Evolutionary conservation across 73 alveolate genomes (phyloP), one percentile per base, ranked within the genome.

Genomic region (Paramecium biaurelia): DNA sequence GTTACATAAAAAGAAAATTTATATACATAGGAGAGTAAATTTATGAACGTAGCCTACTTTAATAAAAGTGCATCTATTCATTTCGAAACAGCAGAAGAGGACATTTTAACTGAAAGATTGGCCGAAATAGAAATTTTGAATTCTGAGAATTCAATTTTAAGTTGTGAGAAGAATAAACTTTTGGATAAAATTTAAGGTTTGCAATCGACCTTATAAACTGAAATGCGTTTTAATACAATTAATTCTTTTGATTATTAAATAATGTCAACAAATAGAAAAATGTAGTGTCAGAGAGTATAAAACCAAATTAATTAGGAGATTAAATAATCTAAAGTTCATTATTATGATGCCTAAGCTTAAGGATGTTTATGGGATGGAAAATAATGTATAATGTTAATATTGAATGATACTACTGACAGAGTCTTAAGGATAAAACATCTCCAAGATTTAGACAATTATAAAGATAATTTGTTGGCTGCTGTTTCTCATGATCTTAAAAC

Each of bases 401-500:
- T 79, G 26, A 79, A 79, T 45, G 90, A 79, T 23, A 79, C 90
- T 23, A 79, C 90, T 12, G 90, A 79, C 18, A 10, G 90, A 47
- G 90, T 45, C 5, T 43, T 43, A 79, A 79, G 74, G 24, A 79
- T 79, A 0, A 79, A 79, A 12, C 56, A 79, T 15, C 56, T 79
- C 11, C 12, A 79, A 79, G 90, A 79, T 15, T 45, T 79, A 20
- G 90, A 79, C 18, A 30, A 79, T 30, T 79, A 79, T 79, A 79
- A 79, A 45, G 90, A 79, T 79, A 79, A 79, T 11, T 23, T 79
- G 26, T 45, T 79, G 21, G 90, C 90, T 20, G 32, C 90, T 14
- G 90, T 79, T 12, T 79, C 90, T 30, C 90, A 79, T 79, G 90
- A 79, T 45, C 47, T 79, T 8, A 79, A 79, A 79, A 79, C 90